Percentiles rank a stretch among this genome's conserved stretches.
These are phyloP conservation scores for Candida incommunis DNA, from an alignment of 805 yeast species.

Conservation along the genomic window DNA sequence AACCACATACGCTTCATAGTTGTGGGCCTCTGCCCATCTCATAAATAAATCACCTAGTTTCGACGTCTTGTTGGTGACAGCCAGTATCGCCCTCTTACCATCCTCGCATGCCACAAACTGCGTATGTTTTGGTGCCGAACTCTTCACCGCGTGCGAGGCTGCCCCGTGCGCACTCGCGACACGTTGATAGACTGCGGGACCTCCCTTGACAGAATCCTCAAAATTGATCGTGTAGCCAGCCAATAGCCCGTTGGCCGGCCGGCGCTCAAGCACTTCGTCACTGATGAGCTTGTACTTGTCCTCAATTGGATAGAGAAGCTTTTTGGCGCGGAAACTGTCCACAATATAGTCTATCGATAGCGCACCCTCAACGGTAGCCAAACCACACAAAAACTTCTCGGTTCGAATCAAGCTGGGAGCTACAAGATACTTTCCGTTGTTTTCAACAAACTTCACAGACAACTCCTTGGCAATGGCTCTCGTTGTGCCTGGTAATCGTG, in stretches of 20 bases:
- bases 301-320: slow-evolving; percentile 8
- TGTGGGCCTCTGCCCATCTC: neutral
- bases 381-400: slow-evolving; percentile 65
- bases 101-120: neutral
- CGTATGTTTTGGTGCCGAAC: neutral
- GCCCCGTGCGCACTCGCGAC: slow-evolving; percentile 53
- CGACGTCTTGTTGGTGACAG: neutral
- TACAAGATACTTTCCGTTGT: slow-evolving; percentile 32
- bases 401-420: slow-evolving; percentile 80
- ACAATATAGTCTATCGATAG: slow-evolving; percentile 16
- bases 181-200: slow-evolving; percentile 37
- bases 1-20: neutral
- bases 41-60: neutral
- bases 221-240: slow-evolving; percentile 36
- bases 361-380: slow-evolving; percentile 32
- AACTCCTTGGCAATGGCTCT: slow-evolving; percentile 20
- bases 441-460: slow-evolving; percentile 40
- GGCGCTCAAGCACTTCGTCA: slow-evolving; percentile 5
- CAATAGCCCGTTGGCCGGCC: slow-evolving; percentile 26
- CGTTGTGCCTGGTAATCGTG: neutral
- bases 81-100: neutral
- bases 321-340: slow-evolving; percentile 11
- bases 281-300: slow-evolving; percentile 13
- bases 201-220: slow-evolving; percentile 47
- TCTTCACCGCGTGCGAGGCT: slow-evolving; percentile 15